Percentiles rank a stretch among this genome's conserved stretches.
Evolutionary conservation across 2,329 filamentous ascomycete genomes (phyloP).

Genomic region (Fusarium mexicanum): DNA sequence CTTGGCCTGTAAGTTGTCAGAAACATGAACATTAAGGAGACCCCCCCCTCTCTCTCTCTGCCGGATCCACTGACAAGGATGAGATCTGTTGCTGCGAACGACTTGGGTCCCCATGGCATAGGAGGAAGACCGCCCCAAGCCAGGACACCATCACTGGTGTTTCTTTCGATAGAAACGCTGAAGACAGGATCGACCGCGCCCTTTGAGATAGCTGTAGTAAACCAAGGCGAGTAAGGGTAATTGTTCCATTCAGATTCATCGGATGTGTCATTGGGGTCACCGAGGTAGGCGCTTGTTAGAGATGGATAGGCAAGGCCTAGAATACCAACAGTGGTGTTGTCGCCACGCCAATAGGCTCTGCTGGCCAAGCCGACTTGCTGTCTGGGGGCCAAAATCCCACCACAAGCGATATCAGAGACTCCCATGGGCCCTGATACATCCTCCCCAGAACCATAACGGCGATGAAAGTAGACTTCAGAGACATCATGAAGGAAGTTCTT

Average conservation of each 20-base stretch:
- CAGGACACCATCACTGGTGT: slow-evolving; percentile 57
- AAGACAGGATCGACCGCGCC: slow-evolving; percentile 57
- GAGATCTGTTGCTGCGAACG: slow-evolving; percentile 52
- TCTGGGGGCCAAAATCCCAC: slow-evolving; percentile 54
- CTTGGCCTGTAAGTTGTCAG: slow-evolving; percentile 51
- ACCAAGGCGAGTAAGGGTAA: slow-evolving; percentile 58
- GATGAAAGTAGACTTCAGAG: slow-evolving; percentile 56
- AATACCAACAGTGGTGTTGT: slow-evolving; percentile 62
- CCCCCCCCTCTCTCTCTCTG: not conserved
- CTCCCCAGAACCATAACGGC: slow-evolving; percentile 61
- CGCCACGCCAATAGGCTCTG: slow-evolving; percentile 60
- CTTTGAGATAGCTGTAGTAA: slow-evolving; percentile 59
- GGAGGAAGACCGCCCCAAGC: slow-evolving; percentile 59
- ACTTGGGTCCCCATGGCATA: slow-evolving; percentile 44
- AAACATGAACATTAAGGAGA: not conserved
- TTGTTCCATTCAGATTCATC: slow-evolving; percentile 52
- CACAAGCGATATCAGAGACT: slow-evolving; percentile 56
- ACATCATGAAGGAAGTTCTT: slow-evolving; percentile 53
- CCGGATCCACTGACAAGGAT: slow-evolving; percentile 53
- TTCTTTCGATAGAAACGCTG: slow-evolving; percentile 59
- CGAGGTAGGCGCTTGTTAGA: slow-evolving; percentile 59
- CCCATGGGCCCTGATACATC: slow-evolving; percentile 59
- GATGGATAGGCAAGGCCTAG: slow-evolving; percentile 62
- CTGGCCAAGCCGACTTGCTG: slow-evolving; percentile 62
- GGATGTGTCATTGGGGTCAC: slow-evolving; percentile 49